Base-by-base conservation (phyloP, 164 flowering plant species). In the Dillenia suffruticosa region DNA sequence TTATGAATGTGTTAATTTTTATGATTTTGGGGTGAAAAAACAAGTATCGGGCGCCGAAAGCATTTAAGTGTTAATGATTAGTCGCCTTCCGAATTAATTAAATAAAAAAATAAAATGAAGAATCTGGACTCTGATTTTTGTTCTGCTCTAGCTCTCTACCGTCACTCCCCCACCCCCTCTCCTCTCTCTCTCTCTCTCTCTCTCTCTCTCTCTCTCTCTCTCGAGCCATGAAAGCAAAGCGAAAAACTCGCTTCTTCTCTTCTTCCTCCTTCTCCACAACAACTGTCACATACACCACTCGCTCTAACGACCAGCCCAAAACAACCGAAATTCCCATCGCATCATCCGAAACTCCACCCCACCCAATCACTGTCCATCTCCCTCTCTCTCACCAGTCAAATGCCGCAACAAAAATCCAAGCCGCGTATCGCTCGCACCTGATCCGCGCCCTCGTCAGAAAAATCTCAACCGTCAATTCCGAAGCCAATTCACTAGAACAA, bases 381-480 rank as follows among this genome's bases (percentile, higher is more conserved):
- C 64, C 22, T 12, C 78, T 16, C 52, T 59, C 72, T 40, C 51
- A 63, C 0, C 56, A 54, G 32, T 43, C 64, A 26, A 54, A 74
- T 51, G 84, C 96, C 3, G 94, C 90, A 32, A 56, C 70, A 54
- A 84, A 76, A 72, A 88, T 90, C 70, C 97, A 93, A 65, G 73
- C 94, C 16, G 74, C 81, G 44, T 90, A 82, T 82, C 79, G 94
- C 22, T 70, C 85, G 16, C 81, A 82, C 81, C 17, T 26, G 26
- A 74, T 80, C 65, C 88, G 89, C 10, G 16, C 59, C 22, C 84
- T 85, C 11, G 68, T 78, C 53, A 59, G 61, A 49, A 75, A 60
- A 54, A 85, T 93, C 69, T 56, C 84, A 9, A 58, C 86, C 64
- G 83, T 87, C 63, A 65, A 82, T 54, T 62, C 76, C 13, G 84